phyloP scores from a whole-genome alignment of 768 basidiomycete species.

The Leucocoprinus sp. region DNA sequence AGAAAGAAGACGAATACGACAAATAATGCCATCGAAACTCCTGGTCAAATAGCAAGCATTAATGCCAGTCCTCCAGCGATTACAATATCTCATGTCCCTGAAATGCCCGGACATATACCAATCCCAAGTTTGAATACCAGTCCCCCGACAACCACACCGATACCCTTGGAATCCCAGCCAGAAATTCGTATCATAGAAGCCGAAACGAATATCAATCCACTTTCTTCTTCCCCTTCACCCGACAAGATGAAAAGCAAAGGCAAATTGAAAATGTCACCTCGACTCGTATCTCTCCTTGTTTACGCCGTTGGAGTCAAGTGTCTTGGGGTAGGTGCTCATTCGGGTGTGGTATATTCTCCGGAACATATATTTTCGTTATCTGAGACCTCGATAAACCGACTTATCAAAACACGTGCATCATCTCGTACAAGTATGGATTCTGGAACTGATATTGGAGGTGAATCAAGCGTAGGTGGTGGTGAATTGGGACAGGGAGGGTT shows the following conservation, averaged over 20 bases:
- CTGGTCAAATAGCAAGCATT: too few species aligned
- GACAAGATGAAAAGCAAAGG: conserved; percentile 15
- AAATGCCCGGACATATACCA: too few species aligned
- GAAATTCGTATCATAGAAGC: too few species aligned
- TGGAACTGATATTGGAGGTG: too few species aligned
- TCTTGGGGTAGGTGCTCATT: conserved; percentile 68
- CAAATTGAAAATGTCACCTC: conserved; percentile 66
- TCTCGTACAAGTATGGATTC: too few species aligned
- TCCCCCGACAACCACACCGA: conserved; percentile 38
- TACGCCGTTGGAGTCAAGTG: conserved; percentile 97
- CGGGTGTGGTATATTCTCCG: conserved; percentile 70
- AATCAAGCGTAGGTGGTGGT: background rate
- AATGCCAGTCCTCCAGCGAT: too few species aligned
- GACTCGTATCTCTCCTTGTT: conserved; percentile 68
- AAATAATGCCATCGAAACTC: too few species aligned
- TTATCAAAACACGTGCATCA: conserved; percentile 49
- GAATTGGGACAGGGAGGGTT: conserved; percentile 24
- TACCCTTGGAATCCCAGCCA: background rate
- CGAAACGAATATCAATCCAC: background rate
- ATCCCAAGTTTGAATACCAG: conserved; percentile 40
- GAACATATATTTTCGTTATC: conserved; percentile 93
- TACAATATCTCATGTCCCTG: too few species aligned
- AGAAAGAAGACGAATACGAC: too few species aligned
- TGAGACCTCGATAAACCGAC: conserved; percentile 70
- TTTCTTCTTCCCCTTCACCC: conserved; percentile 14